These are phyloP conservation scores for Papilionanthe hybrid DNA, from an alignment of 116 monocot genomes.

Conservation along the genomic window DNA sequence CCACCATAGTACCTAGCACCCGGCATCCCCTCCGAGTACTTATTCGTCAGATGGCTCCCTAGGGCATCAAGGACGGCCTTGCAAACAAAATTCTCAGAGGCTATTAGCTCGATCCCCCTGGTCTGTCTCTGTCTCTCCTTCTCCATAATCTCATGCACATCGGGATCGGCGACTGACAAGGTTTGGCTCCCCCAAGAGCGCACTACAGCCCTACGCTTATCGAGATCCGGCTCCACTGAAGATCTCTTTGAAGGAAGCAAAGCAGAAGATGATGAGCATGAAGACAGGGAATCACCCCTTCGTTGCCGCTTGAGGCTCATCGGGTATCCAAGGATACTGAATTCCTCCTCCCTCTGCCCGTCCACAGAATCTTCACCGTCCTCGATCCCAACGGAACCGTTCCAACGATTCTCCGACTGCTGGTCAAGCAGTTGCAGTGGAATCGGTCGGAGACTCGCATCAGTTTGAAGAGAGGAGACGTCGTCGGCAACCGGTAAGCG, in stretches of 20 bases:
- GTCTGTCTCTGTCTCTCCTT: conserved; percentile 47
- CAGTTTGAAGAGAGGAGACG: neutral
- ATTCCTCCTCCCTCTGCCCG: conserved; percentile 32
- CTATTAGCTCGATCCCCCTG: conserved; percentile 46
- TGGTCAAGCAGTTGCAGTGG: conserved; percentile 44
- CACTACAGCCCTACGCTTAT: conserved; percentile 18
- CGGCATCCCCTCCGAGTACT: conserved; percentile 53
- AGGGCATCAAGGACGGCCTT: conserved; percentile 43
- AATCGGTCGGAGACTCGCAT: conserved; percentile 12
- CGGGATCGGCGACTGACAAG: conserved; percentile 39
- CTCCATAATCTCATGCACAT: conserved; percentile 42
- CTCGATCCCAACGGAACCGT: conserved; percentile 3
- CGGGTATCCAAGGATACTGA: conserved; percentile 49
- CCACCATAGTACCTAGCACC: conserved; percentile 54
- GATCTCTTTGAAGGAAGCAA: conserved; percentile 14
- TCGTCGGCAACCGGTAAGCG: conserved; percentile 15
- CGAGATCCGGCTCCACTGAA: conserved; percentile 15
- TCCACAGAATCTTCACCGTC: conserved; percentile 20
- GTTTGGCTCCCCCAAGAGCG: conserved; percentile 47
- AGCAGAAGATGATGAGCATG: conserved; percentile 32
- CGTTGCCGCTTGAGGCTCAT: conserved; percentile 54
- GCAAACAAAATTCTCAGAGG: conserved; percentile 55
- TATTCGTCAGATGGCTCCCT: conserved; percentile 50
- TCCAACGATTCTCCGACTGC: conserved; percentile 14
- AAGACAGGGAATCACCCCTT: conserved; percentile 25